Conservation (phyloP, 176 grass and related monocot species). For the Canna indica region DNA sequence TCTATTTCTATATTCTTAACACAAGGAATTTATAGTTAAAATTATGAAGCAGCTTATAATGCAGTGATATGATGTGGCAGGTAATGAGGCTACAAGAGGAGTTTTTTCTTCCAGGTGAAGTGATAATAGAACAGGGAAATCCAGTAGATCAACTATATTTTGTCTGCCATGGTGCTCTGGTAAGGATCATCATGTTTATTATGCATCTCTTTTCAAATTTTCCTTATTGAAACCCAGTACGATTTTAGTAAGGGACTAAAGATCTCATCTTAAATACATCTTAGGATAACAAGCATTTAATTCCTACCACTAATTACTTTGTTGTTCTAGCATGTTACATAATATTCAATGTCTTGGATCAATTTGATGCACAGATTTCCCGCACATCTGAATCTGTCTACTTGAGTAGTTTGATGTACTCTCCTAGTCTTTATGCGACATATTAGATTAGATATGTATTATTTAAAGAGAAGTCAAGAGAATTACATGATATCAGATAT, state of each 20-base stretch:
- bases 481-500: background rate
- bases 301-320: background rate
- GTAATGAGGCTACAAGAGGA: slow-evolving; percentile 85
- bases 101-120: slow-evolving; percentile 86
- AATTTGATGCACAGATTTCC: background rate
- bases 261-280: background rate
- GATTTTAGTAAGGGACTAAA: background rate
- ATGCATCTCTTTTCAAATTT: background rate
- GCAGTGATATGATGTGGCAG: slow-evolving; percentile 29
- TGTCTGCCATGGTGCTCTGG: slow-evolving; percentile 69
- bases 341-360: background rate
- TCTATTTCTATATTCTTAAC: background rate
- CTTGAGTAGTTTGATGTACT: background rate
- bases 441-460: background rate
- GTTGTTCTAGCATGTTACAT: background rate
- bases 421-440: background rate
- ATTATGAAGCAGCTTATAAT: slow-evolving; percentile 1
- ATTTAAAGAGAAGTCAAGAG: background rate
- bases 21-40: background rate
- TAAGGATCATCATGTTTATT: slow-evolving; percentile 18
- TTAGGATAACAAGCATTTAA: background rate
- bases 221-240: background rate
- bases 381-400: background rate
- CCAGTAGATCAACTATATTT: slow-evolving; percentile 93
- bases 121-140: slow-evolving; percentile 87